These are phyloP conservation scores for Trichoderma koningii DNA, from an alignment of 2,329 filamentous ascomycete genomes.

Conservation along the genomic window DNA sequence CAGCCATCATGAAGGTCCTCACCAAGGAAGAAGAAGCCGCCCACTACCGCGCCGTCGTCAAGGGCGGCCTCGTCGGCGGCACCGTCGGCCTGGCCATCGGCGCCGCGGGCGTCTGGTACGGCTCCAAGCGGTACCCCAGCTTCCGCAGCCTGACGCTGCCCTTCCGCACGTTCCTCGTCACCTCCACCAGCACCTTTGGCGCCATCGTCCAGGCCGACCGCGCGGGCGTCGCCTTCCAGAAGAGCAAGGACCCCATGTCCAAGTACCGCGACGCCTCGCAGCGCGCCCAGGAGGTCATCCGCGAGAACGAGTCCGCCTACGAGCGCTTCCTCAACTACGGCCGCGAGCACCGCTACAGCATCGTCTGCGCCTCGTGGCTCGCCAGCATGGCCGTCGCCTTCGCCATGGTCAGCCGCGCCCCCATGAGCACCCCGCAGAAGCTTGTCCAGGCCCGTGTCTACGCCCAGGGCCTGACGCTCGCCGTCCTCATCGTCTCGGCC, in stretches of 20 bases:
- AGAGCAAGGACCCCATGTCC: conserved; percentile 65
- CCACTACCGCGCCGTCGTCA: conserved; percentile 80
- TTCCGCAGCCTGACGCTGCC: conserved; percentile 83
- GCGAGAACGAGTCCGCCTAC: conserved; percentile 56
- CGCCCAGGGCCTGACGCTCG: conserved; percentile 84
- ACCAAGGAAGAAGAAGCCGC: conserved; percentile 88
- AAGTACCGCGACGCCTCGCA: conserved; percentile 66
- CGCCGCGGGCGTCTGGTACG: conserved; percentile 65
- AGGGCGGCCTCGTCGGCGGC: conserved; percentile 76
- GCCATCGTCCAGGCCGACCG: conserved; percentile 90
- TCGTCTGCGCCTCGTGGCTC: conserved; percentile 81
- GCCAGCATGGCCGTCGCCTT: conserved; percentile 76
- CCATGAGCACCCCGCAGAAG: conserved; percentile 76
- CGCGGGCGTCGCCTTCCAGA: conserved; percentile 64
- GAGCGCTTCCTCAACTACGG: conserved; percentile 73
- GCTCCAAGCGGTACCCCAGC: conserved; percentile 70
- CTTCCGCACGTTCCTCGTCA: conserved; percentile 87
- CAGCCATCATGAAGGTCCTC: conserved; percentile 80
- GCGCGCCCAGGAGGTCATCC: conserved; percentile 56
- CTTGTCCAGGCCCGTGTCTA: conserved; percentile 93
- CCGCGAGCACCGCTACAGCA: conserved; percentile 78
- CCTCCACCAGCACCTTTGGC: conserved; percentile 77
- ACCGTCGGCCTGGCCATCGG: conserved; percentile 67
- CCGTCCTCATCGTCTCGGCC: conserved; percentile 78
- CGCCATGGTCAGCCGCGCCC: conserved; percentile 74